phyloP scores from a whole-genome alignment of 805 yeast genomes.

The Wickerhamia fluorescens region DNA sequence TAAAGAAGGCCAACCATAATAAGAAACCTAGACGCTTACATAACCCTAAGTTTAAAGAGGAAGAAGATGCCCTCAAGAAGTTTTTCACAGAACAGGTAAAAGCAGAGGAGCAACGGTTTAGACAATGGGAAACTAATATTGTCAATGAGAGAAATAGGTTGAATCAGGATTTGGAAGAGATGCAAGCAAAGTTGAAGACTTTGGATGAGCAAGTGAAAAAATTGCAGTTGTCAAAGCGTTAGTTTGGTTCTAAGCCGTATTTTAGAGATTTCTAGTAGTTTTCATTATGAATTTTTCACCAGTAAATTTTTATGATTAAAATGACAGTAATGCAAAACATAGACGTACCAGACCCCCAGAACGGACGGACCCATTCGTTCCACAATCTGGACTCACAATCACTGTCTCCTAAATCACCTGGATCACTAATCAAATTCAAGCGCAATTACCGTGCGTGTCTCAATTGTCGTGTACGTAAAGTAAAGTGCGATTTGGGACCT shows the following conservation, averaged over 20 bases:
- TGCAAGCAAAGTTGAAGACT: slow-evolving; percentile 68
- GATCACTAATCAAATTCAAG: no score
- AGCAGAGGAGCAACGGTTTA: slow-evolving; percentile 93
- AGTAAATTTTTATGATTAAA: no score
- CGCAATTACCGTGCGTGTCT: slow-evolving; percentile 79
- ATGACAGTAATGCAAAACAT: no score
- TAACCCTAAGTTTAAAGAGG: slow-evolving; percentile 93
- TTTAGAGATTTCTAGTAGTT: no score
- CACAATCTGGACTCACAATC: no score
- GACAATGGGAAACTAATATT: slow-evolving; percentile 97
- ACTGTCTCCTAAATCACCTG: no score
- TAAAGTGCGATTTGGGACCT: slow-evolving; percentile 80
- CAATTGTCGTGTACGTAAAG: slow-evolving; percentile 78
- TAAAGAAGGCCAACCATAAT: slow-evolving; percentile 17
- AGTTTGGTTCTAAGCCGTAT: background rate
- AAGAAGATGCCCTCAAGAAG: slow-evolving; percentile 88
- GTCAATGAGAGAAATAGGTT: slow-evolving; percentile 91
- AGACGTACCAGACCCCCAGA: no score
- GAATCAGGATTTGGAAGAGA: slow-evolving; percentile 87
- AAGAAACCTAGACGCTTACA: slow-evolving; percentile 51
- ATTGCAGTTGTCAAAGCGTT: slow-evolving; percentile 36
- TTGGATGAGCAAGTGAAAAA: slow-evolving; percentile 71
- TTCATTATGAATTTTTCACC: background rate
- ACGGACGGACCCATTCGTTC: no score
- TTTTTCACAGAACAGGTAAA: slow-evolving; percentile 94